Evolutionary conservation across 106 monocot genomes (phyloP), one percentile per base, ranked within the genome.

Genomic region (Phalaenopsis equestris): DNA sequence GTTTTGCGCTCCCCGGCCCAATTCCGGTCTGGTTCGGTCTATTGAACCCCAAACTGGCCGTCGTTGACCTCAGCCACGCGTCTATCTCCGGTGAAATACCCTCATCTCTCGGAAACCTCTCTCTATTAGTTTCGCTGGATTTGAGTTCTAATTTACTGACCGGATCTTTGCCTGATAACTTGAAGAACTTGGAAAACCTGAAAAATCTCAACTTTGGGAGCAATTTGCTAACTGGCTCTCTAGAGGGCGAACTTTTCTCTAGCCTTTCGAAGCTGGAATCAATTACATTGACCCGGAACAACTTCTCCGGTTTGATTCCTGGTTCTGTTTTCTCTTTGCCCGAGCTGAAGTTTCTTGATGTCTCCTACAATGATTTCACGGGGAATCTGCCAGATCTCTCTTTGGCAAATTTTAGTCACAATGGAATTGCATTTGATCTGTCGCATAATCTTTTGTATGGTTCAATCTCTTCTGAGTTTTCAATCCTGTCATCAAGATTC

Each of bases 1-100:
- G 87, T 0, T 95, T 95, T 80, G 1, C 82, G 42, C 90, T 95
- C 58, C 92, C 92, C 42, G 95, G 92, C 39, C 79, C 90, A 48
- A 89, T 95, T 37, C 90, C 95, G 41, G 83, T 41, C 52, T 90
- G 86, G 89, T 82, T 93, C 80, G 87, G 90, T 78, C 24, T 56
- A 6, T 82, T 84, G 6, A 73, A 84, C 14, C 75, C 49, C 4
- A 24, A 73, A 8, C 57, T 90, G 38, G n/a, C 81, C 55, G 11
- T 79, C 79, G 84, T 94, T 80, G 83, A 86, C 83, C 90, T 93
- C 78, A 55, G 80, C 77, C 18, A 41, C 82, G 78, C 86, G 42
- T 67, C 76, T 64, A 47, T 91, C 79, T 73, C 81, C 18, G 89
- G 91, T 23, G 17, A 57, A 56, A 82, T 94, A 74, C 93, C 93